Conservation (phyloP, 208 protist species). For the Wallacemonas sp. region DNA sequence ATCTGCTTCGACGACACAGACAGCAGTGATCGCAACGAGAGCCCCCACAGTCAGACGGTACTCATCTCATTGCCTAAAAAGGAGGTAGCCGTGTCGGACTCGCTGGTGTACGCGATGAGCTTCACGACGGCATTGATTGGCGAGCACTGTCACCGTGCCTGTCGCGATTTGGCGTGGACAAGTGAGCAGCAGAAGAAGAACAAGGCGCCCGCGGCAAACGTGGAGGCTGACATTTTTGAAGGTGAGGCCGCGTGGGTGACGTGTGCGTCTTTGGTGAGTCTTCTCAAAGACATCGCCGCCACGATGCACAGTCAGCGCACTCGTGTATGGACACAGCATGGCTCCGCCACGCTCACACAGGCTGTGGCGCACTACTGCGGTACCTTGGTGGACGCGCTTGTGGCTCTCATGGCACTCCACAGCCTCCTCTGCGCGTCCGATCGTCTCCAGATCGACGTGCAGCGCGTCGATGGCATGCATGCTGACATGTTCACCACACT, state of each 20-base stretch:
- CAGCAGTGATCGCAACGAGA: neutral
- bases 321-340: constrained; percentile 26
- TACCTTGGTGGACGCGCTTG: constrained; percentile 20
- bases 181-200: too few species aligned
- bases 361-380: constrained; percentile 44
- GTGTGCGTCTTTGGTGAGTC: neutral
- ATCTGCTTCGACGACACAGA: constrained; percentile 8
- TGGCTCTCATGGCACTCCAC: constrained; percentile 4
- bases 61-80: neutral
- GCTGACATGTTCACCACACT: constrained; percentile 8
- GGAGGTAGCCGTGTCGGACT: constrained; percentile 31
- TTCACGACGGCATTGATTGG: constrained; percentile 55
- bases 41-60: neutral
- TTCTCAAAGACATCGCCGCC: constrained; percentile 28
- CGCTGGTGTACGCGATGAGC: constrained; percentile 76
- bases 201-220: too few species aligned
- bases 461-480: neutral
- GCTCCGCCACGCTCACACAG: constrained; percentile 39
- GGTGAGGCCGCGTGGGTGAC: neutral
- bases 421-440: neutral
- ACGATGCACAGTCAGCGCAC: constrained; percentile 24
- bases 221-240: neutral
- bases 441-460: too few species aligned
- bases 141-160: constrained; percentile 48
- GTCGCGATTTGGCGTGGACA: too few species aligned